Percentiles rank a stretch among this genome's conserved stretches.
Conservation (phyloP, 2,329 filamentous ascomycete genomes). For the Hypoxylon sp. region DNA sequence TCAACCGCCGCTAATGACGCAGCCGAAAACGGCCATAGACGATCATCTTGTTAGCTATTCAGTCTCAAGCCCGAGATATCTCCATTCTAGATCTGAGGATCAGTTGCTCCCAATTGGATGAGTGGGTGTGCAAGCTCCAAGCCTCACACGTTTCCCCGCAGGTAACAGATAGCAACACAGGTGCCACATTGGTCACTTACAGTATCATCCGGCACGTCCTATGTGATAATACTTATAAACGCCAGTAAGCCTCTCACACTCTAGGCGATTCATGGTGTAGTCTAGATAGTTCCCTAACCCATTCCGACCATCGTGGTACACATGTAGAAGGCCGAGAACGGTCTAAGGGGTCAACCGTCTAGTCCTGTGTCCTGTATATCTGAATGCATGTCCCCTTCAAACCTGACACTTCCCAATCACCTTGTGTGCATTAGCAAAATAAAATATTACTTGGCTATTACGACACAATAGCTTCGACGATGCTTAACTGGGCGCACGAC, state of each 20-base stretch:
- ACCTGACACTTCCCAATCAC: not conserved
- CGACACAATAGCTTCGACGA: constrained; percentile 12
- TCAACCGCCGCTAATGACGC: constrained; percentile 41
- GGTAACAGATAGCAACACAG: not conserved
- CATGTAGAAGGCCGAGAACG: constrained; percentile 46
- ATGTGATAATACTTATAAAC: constrained; percentile 12
- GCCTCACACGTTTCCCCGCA: constrained; percentile 14
- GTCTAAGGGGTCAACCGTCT: constrained; percentile 18
- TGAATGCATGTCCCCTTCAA: constrained; percentile 13
- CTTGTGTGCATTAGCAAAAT: not conserved
- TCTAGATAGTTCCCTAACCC: constrained; percentile 16
- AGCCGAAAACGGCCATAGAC: constrained; percentile 45
- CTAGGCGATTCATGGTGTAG: not conserved
- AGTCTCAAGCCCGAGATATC: constrained; percentile 47
- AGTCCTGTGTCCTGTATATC: constrained; percentile 26
- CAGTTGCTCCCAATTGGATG: constrained; percentile 33
- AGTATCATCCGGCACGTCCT: not conserved
- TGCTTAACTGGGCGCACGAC: constrained; percentile 23
- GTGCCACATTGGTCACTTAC: not conserved
- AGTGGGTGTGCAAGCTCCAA: constrained; percentile 9
- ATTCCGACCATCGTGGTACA: constrained; percentile 16
- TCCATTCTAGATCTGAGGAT: constrained; percentile 18
- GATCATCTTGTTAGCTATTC: constrained; percentile 16
- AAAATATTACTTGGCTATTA: constrained; percentile 8
- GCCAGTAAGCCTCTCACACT: constrained; percentile 4